Percentiles rank a stretch among this genome's conserved stretches.
Conservation (phyloP, 108 stramenopile genomes). For the Conticribra weissflogii region DNA sequence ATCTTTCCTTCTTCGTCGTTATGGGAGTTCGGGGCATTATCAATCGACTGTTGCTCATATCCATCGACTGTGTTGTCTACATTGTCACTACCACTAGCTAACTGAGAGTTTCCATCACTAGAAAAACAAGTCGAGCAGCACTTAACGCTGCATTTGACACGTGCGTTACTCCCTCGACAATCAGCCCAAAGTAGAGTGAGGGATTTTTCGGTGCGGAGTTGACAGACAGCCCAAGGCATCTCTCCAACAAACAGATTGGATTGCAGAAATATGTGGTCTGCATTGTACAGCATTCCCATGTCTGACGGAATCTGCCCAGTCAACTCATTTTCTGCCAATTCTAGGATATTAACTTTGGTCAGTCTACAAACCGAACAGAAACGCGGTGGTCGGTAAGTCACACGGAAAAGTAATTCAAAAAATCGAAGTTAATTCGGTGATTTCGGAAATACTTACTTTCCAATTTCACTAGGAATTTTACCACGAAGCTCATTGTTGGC, state of each 20-base stretch:
- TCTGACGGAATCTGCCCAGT: conserved; percentile 59
- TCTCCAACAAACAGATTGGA: conserved; percentile 22
- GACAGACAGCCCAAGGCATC: conserved; percentile 27
- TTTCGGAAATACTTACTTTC: conserved; percentile 11
- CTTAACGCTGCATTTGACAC: conserved; percentile 6
- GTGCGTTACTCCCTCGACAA: conserved; percentile 10
- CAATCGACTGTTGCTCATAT: background rate
- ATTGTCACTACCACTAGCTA: background rate
- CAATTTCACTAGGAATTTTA: conserved; percentile 54
- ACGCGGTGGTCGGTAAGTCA: background rate
- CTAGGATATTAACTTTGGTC: conserved; percentile 12
- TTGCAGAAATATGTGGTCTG: conserved; percentile 22
- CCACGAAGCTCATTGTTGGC: conserved; percentile 51
- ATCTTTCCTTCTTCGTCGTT: conserved; percentile 8
- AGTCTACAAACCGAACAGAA: background rate
- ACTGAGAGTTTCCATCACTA: background rate
- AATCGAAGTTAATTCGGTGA: too few species aligned
- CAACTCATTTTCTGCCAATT: conserved; percentile 42
- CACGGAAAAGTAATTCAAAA: background rate
- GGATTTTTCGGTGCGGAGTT: conserved; percentile 5
- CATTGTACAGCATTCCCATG: conserved; percentile 32
- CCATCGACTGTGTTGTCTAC: too few species aligned
- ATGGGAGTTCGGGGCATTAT: conserved; percentile 8
- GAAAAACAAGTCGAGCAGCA: conserved; percentile 34
- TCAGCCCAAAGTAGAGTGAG: conserved; percentile 29